Base-by-base conservation (phyloP, 495 filamentous ascomycete species). In the Aspergillus kassunensis region DNA sequence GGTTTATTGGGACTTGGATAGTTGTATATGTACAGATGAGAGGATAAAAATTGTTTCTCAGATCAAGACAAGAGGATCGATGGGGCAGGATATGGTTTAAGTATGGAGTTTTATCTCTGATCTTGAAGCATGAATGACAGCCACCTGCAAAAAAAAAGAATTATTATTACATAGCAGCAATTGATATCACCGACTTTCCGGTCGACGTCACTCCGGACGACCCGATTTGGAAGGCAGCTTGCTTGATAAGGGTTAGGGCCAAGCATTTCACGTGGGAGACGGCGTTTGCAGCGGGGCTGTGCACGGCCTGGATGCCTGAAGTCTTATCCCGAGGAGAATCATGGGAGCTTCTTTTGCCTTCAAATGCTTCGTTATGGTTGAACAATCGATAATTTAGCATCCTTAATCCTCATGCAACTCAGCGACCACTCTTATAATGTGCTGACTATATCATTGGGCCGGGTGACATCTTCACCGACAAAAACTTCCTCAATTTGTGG, bases 211-310 rank as follows among this genome's bases (percentile, higher is more conserved):
- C 54, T 65, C 62, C 59, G 62, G 52, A 53, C 13, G 30, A 36
- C 58, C 61, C 36, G 25, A 59, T 53, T 40, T 31, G 56, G 58
- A 55, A 57, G 44, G 37, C 35, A 44, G 27, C 34, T 23, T 40
- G 21, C 39, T 49, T 13, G 60, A 62, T 59, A 62, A 63, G 60
- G 60, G 60, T 55, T 63, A 63, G 60, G 57, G 60, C 43, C 51
- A 33, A 18, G 45, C 1, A 16, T n/a, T 45, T 21, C 60, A 63
- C 60, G 60, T 63, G 60, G 51, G n/a, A 34, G 8, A 2, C 19
- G 11, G 20, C 11, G 8, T 13, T 18, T 41, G 6, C 3, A 20
- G 37, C 13, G 18, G 2, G 18, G 5, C 2, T 23, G 18, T 18
- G 4, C 19, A 23, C 7, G 37, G 7, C 15, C 4, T 15, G 35